Percentiles rank a stretch among this genome's conserved stretches.
Conservation (phyloP, 192 early-diverging fungal genomes). For the Neocallimastix lanati region DNA sequence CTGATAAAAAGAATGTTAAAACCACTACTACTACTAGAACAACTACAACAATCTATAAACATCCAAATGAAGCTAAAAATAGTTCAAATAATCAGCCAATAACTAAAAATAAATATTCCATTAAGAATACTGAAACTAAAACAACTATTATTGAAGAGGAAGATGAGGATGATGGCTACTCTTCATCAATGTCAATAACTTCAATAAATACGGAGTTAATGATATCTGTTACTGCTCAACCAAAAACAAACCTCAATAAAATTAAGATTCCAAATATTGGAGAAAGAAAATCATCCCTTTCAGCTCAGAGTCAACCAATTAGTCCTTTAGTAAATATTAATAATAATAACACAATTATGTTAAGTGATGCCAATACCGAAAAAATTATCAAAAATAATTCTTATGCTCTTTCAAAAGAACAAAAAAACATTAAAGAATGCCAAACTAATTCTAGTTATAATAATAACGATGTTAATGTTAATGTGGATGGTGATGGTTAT, state of each 20-base stretch:
- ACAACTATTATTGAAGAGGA: neutral
- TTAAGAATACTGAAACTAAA: neutral
- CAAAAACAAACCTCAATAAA: neutral
- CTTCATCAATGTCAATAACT: neutral
- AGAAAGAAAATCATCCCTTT: neutral
- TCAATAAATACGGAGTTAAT: neutral
- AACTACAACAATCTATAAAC: too few species aligned
- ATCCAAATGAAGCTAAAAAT: too few species aligned
- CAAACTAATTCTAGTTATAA: too few species aligned
- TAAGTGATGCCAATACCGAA: neutral
- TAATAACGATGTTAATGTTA: too few species aligned
- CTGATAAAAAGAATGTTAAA: neutral
- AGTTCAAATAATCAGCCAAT: too few species aligned
- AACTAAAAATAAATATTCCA: neutral
- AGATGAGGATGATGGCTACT: neutral
- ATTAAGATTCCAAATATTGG: neutral
- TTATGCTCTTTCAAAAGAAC: too few species aligned
- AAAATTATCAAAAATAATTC: neutral
- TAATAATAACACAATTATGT: neutral
- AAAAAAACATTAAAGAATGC: too few species aligned
- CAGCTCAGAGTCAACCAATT: neutral
- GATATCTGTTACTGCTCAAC: neutral
- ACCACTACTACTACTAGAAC: too few species aligned
- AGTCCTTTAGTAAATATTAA: neutral
- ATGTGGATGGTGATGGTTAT: too few species aligned